Base-by-base conservation (phyloP, 352 stramenopile genomes). In the Globisporangium irregulare region DNA sequence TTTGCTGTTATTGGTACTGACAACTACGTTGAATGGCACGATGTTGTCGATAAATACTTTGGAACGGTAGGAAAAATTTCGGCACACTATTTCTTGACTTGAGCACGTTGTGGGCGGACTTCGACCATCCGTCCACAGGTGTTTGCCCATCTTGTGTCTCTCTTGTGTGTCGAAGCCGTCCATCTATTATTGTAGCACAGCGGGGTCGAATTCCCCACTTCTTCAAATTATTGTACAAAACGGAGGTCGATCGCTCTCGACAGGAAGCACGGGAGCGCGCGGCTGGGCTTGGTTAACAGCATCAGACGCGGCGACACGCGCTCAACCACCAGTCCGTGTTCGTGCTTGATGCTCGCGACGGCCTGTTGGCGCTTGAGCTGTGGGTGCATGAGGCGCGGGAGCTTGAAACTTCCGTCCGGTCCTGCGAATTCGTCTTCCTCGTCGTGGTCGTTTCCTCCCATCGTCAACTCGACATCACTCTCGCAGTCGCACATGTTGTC, bases 151-250 rank as follows among this genome's bases (percentile, higher is more conserved):
- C 20, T 14, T 55, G 15, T 60, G 3, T 43, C 27, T 60, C 15
- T 60, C 55, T 43, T 27, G 22, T 34, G 15, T 36, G 18, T 8
- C 36, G 58, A 25, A 20, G 58, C 58, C 36, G 58, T 34, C 25
- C 58, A 53, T 57, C 24, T 58, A 50, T 25, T 66, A 57, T 25
- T 66, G 46, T 66, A 66, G 27, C 60, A 46, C 29, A 41, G 20
- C 24, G 27, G 29, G 20, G 48, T 15, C 14, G 0, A 9, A 50
- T 32, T 6, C 9, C 14, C 25, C 25, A 43, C 15, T 22, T 29
- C 60, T 53, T 22, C 29, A 32, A 32, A 32, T 61, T 67, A 67
- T 59, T 67, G 62, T 67, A 67, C 62, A 67, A 67, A 60, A 36
- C 62, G 62, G 22, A 67, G 51, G 15, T 57, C 41, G 22, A 61